A percentile compares a stretch with the other conserved stretches of the same genome.
phyloP scores from a whole-genome alignment of 2,329 filamentous ascomycete genomes.

The Aspergillus carbonarius region DNA sequence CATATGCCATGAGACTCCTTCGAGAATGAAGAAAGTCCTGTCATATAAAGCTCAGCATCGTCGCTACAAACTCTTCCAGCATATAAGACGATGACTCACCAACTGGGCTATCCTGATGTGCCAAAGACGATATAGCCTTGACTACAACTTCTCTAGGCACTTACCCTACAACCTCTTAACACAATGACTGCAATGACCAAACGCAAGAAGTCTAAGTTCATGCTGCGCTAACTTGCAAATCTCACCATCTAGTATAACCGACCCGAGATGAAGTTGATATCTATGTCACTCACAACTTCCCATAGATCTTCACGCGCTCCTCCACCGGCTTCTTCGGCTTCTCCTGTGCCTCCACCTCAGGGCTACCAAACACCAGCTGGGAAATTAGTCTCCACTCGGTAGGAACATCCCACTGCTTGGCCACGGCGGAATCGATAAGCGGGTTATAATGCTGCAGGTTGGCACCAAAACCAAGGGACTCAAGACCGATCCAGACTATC shows the following conservation, averaged over 20 bases:
- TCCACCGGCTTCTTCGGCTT: constrained; percentile 67
- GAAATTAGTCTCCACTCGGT: constrained; percentile 72
- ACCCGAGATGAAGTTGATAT: background rate
- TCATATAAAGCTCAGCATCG: too few species aligned
- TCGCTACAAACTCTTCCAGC: background rate
- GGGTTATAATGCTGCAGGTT: constrained; percentile 96
- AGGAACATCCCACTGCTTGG: constrained; percentile 68
- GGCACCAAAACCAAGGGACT: constrained; percentile 78
- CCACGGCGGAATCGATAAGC: constrained; percentile 71
- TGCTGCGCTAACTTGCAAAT: background rate
- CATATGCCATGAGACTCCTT: background rate
- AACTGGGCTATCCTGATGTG: constrained; percentile 11
- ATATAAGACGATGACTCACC: background rate
- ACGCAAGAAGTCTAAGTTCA: background rate
- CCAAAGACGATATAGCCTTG: constrained; percentile 14
- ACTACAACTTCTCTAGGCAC: constrained; percentile 20
- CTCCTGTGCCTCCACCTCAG: constrained; percentile 55
- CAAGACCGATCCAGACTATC: constrained; percentile 73
- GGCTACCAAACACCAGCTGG: constrained; percentile 78
- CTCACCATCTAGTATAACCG: background rate
- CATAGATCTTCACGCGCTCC: constrained; percentile 66
- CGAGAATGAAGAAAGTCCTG: background rate
- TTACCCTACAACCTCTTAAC: too few species aligned
- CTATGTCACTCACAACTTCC: constrained; percentile 20
- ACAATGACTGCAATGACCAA: too few species aligned